phyloP scores from a whole-genome alignment of 176 grass and related monocot species.

The Triticum turgidum region DNA sequence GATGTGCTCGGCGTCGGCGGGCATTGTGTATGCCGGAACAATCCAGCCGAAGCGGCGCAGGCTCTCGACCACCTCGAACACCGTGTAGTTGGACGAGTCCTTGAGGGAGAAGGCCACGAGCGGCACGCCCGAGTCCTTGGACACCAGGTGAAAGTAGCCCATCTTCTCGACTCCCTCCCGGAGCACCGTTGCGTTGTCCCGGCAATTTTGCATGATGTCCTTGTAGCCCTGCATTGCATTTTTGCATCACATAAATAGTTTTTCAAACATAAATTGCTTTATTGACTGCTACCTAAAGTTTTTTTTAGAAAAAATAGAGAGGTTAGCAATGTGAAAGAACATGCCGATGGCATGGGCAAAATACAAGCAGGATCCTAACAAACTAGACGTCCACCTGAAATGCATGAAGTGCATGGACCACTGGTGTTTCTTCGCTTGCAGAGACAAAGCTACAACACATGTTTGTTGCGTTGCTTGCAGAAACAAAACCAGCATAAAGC shows the following conservation, averaged over 20 bases:
- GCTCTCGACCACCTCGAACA: slow-evolving; percentile 71
- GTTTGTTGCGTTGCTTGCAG: background rate
- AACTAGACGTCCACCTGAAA: background rate
- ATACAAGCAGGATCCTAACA: background rate
- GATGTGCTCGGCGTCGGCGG: slow-evolving; percentile 59
- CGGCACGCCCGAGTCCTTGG: slow-evolving; percentile 70
- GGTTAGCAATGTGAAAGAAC: background rate
- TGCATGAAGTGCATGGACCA: background rate
- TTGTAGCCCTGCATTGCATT: slow-evolving; percentile 52
- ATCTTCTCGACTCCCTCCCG: slow-evolving; percentile 58
- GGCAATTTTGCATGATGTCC: slow-evolving; percentile 78
- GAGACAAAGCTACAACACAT: background rate
- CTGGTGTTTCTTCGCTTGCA: background rate
- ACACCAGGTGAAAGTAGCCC: slow-evolving; percentile 66
- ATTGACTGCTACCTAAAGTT: no score
- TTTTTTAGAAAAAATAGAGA: background rate
- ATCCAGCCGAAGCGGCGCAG: slow-evolving; percentile 83
- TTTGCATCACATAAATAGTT: background rate
- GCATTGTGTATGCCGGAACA: slow-evolving; percentile 82
- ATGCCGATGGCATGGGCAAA: background rate
- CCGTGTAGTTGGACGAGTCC: slow-evolving; percentile 55
- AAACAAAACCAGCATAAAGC: background rate
- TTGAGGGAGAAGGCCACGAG: slow-evolving; percentile 73
- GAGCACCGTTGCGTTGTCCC: slow-evolving; percentile 59
- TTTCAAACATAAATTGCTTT: no score